A percentile compares a stretch with the other conserved stretches of the same genome.
Evolutionary conservation across 2,329 filamentous ascomycete genomes (phyloP).

Genomic region (Berkeleyomyces basicola): DNA sequence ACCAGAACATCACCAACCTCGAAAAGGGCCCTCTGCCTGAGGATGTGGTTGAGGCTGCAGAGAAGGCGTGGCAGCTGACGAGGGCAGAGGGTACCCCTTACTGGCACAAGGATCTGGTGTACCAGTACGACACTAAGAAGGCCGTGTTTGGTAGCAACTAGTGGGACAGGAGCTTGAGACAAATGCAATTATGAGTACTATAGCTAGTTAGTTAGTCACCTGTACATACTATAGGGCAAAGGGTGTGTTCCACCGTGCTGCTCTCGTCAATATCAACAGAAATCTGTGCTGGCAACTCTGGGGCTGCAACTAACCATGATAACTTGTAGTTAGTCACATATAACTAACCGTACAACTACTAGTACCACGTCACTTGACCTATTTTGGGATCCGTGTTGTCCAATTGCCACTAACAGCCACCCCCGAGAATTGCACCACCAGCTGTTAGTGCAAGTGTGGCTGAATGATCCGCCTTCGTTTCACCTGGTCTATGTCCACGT

Average conservation of each 20-base stretch:
- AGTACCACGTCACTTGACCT: not conserved
- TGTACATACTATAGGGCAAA: too few relatives aligned
- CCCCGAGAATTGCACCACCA: not conserved
- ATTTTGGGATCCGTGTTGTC: not conserved
- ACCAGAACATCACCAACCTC: constrained; percentile 38
- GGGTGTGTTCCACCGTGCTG: not conserved
- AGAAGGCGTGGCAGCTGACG: constrained; percentile 59
- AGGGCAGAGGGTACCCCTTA: constrained; percentile 40
- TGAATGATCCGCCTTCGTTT: not conserved
- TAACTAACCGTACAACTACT: not conserved
- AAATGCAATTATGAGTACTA: too few relatives aligned
- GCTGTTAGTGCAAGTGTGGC: not conserved
- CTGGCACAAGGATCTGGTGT: constrained; percentile 45
- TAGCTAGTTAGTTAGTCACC: too few relatives aligned
- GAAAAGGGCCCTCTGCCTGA: constrained; percentile 59
- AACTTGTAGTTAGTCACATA: too few relatives aligned
- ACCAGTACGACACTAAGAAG: constrained; percentile 47
- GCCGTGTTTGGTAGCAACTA: constrained; percentile 34
- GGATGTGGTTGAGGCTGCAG: constrained; percentile 57
- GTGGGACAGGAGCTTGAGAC: not conserved
- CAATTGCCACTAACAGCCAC: not conserved
- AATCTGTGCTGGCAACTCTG: too few relatives aligned
- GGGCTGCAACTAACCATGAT: too few relatives aligned
- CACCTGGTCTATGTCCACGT: not conserved
- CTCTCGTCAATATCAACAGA: too few relatives aligned